Conservation (phyloP, 768 basidiomycete genomes). For the Leccinum subgranulosum region DNA sequence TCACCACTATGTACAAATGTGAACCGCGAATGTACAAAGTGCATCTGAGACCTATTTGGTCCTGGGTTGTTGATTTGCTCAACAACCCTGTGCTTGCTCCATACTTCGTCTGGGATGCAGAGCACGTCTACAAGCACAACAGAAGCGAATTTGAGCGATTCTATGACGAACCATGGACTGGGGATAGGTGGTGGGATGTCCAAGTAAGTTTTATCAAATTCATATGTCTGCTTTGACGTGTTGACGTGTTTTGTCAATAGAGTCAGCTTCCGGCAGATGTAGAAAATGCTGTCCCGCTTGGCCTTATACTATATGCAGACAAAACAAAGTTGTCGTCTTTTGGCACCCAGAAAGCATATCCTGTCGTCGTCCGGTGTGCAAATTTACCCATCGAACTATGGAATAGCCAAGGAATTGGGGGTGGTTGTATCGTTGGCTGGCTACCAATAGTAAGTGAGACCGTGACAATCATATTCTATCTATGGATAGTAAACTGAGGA, state of each 20-base stretch:
- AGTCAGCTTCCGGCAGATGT: slow-evolving; percentile 5
- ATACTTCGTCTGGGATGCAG: slow-evolving; percentile 20
- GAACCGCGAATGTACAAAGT: background rate
- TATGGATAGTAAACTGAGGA: too few relatives aligned
- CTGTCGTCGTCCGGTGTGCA: slow-evolving; percentile 32
- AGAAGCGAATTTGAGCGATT: background rate
- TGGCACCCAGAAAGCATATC: slow-evolving; percentile 38
- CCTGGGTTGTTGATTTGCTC: slow-evolving; percentile 5
- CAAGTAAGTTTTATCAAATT: background rate
- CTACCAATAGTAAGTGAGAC: background rate
- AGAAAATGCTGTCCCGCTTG: slow-evolving; percentile 28
- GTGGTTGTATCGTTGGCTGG: background rate
- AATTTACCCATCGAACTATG: slow-evolving; percentile 32
- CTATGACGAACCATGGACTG: slow-evolving; percentile 9
- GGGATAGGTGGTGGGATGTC: slow-evolving; percentile 5
- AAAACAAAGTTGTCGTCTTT: slow-evolving; percentile 39
- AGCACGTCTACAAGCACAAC: background rate
- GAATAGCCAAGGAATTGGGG: slow-evolving; percentile 33
- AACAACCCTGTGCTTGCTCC: background rate
- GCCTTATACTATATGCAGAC: slow-evolving; percentile 38
- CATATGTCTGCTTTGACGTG: too few relatives aligned
- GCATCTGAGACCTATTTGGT: background rate
- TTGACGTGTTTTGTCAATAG: background rate
- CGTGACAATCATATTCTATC: too few relatives aligned
- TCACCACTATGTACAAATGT: slow-evolving; percentile 2